These are phyloP conservation scores for Penicillium nucicola DNA, from an alignment of 495 filamentous ascomycete species.

Conservation along the genomic window DNA sequence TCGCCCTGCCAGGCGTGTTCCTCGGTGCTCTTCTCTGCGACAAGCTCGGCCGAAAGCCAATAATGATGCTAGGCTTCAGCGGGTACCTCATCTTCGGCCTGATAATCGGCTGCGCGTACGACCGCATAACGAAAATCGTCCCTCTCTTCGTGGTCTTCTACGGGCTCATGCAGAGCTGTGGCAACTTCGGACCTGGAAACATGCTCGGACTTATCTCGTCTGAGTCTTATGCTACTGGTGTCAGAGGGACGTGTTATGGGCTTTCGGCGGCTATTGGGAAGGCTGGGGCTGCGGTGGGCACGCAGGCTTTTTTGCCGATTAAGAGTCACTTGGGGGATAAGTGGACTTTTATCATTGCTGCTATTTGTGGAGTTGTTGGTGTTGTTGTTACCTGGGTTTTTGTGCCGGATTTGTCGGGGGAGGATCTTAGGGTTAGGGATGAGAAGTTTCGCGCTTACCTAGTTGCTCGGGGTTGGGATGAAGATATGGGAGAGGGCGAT, in stretches of 20 bases:
- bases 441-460: slow-evolving; percentile 45
- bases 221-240: slow-evolving; percentile 48
- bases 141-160: slow-evolving; percentile 55
- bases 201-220: slow-evolving; percentile 50
- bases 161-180: slow-evolving; percentile 49
- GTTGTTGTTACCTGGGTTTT: slow-evolving; percentile 51
- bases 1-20: slow-evolving; percentile 49
- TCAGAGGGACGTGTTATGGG: slow-evolving; percentile 50
- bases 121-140: slow-evolving; percentile 46
- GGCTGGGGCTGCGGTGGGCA: slow-evolving; percentile 50
- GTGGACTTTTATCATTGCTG: slow-evolving; percentile 54
- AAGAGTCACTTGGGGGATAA: slow-evolving; percentile 39
- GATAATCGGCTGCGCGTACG: slow-evolving; percentile 48
- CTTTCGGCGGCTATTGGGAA: slow-evolving; percentile 53
- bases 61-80: slow-evolving; percentile 54
- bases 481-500: slow-evolving; percentile 45
- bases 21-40: slow-evolving; percentile 48
- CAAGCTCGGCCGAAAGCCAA: slow-evolving; percentile 43
- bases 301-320: slow-evolving; percentile 49
- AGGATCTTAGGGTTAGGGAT: slow-evolving; percentile 41
- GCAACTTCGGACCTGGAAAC: slow-evolving; percentile 51
- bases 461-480: slow-evolving; percentile 46
- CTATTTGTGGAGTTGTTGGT: slow-evolving; percentile 50
- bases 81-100: slow-evolving; percentile 52
- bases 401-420: slow-evolving; percentile 43